Conservation (phyloP, 2,329 filamentous ascomycete genomes). For the Trichoderma hamatum region DNA sequence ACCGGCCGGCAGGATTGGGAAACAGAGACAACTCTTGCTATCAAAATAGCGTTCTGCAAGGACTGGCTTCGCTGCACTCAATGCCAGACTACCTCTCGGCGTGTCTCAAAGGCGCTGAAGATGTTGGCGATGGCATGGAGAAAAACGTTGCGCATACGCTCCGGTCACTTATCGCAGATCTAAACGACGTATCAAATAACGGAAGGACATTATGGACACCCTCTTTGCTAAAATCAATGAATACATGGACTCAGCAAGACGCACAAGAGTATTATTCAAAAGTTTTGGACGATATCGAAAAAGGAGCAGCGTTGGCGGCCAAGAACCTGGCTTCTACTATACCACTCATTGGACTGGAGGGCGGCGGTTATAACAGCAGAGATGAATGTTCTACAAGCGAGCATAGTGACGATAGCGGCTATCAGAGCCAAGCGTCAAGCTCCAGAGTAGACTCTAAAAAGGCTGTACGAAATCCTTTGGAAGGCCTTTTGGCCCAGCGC, state of each 20-base stretch:
- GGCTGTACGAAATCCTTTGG: constrained; percentile 71
- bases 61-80: constrained; percentile 73
- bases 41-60: constrained; percentile 93
- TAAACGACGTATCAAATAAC: constrained; percentile 71
- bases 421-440: constrained; percentile 50
- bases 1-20: constrained; percentile 69
- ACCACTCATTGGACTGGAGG: constrained; percentile 11
- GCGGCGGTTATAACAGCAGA: constrained; percentile 29
- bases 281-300: constrained; percentile 81
- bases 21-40: constrained; percentile 97
- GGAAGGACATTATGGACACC: constrained; percentile 83
- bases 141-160: constrained; percentile 54
- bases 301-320: constrained; percentile 64
- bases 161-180: constrained; percentile 65
- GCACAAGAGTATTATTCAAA: constrained; percentile 97
- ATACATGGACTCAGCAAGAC: constrained; percentile 94
- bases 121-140: constrained; percentile 33
- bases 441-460: constrained; percentile 45
- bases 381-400: constrained; percentile 52
- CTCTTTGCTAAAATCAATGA: constrained; percentile 82
- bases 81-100: constrained; percentile 67
- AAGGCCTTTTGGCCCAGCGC: constrained; percentile 84
- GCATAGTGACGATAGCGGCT: constrained; percentile 60
- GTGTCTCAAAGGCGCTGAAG: constrained; percentile 40
- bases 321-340: constrained; percentile 26